Percentiles rank a stretch among this genome's conserved stretches.
These are phyloP conservation scores for Dryadomyces sulphureus DNA, from an alignment of 2,329 filamentous ascomycete species.

Conservation along the genomic window DNA sequence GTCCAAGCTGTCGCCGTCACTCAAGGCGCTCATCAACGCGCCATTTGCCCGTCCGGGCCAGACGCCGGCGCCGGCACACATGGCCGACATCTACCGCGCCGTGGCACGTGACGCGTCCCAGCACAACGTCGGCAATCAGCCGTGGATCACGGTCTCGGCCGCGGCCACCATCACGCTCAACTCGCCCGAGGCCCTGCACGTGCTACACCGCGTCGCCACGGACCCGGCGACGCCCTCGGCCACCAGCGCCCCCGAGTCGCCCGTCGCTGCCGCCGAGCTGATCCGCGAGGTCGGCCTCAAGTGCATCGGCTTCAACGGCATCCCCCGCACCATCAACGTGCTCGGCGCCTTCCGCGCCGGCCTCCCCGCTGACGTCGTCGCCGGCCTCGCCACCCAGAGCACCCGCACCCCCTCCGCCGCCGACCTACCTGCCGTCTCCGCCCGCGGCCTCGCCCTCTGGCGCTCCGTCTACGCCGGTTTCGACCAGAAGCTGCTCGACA, in stretches of 20 bases:
- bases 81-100: slow-evolving; percentile 46
- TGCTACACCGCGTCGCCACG: slow-evolving; percentile 41
- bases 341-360: slow-evolving; percentile 34
- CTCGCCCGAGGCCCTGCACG: slow-evolving; percentile 58
- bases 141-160: slow-evolving; percentile 58
- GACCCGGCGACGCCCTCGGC: slow-evolving; percentile 7
- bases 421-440: slow-evolving; percentile 38
- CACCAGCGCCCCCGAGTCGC: slow-evolving; percentile 9
- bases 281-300: slow-evolving; percentile 53
- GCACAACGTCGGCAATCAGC: slow-evolving; percentile 45
- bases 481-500: slow-evolving; percentile 53
- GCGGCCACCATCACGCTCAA: slow-evolving; percentile 79
- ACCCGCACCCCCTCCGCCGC: slow-evolving; percentile 35
- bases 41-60: slow-evolving; percentile 51
- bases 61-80: slow-evolving; percentile 46
- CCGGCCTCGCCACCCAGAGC: slow-evolving; percentile 37
- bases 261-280: slow-evolving; percentile 45
- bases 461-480: slow-evolving; percentile 64
- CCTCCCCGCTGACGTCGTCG: slow-evolving; percentile 44
- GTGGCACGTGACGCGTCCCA: slow-evolving; percentile 48
- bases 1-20: slow-evolving; percentile 51
- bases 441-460: slow-evolving; percentile 55
- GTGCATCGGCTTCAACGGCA: slow-evolving; percentile 57
- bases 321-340: slow-evolving; percentile 72
- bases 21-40: slow-evolving; percentile 63